Conservation (phyloP, 495 filamentous ascomycete genomes). For the Hyaloscypha bicolor region DNA sequence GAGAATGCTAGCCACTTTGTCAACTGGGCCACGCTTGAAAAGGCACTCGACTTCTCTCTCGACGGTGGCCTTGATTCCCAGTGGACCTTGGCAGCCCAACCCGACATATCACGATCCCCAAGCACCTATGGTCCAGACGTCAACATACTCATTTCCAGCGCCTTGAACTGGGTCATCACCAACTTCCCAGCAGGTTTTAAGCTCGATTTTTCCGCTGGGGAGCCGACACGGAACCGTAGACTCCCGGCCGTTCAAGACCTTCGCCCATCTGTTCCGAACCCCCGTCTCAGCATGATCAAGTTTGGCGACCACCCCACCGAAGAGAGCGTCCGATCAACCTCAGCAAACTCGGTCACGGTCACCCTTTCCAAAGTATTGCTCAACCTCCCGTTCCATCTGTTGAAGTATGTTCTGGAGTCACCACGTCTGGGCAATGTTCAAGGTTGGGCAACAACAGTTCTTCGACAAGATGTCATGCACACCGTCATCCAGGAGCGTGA, state of each 20-base stretch:
- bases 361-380: slow-evolving; percentile 63
- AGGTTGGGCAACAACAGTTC: slow-evolving; percentile 45
- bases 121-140: slow-evolving; percentile 30
- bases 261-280: slow-evolving; percentile 41
- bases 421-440: slow-evolving; percentile 44
- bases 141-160: slow-evolving; percentile 38
- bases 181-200: slow-evolving; percentile 51
- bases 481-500: slow-evolving; percentile 65
- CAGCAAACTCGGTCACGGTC: slow-evolving; percentile 38
- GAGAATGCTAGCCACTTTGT: slow-evolving; percentile 49
- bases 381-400: slow-evolving; percentile 61
- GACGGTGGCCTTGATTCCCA: slow-evolving; percentile 38
- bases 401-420: slow-evolving; percentile 59
- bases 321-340: slow-evolving; percentile 21
- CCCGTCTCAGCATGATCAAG: slow-evolving; percentile 60
- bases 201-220: slow-evolving; percentile 45
- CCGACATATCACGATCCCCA: slow-evolving; percentile 1
- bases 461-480: slow-evolving; percentile 47
- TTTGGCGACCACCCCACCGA: slow-evolving; percentile 61
- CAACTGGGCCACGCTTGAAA: slow-evolving; percentile 56
- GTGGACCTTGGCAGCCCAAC: slow-evolving; percentile 33
- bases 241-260: slow-evolving; percentile 38
- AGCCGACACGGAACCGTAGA: slow-evolving; percentile 40
- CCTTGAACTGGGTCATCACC: slow-evolving; percentile 47
- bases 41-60: slow-evolving; percentile 44